Base-by-base conservation (phyloP, 495 filamentous ascomycete genomes). In the Elaphomyces granulatus region DNA sequence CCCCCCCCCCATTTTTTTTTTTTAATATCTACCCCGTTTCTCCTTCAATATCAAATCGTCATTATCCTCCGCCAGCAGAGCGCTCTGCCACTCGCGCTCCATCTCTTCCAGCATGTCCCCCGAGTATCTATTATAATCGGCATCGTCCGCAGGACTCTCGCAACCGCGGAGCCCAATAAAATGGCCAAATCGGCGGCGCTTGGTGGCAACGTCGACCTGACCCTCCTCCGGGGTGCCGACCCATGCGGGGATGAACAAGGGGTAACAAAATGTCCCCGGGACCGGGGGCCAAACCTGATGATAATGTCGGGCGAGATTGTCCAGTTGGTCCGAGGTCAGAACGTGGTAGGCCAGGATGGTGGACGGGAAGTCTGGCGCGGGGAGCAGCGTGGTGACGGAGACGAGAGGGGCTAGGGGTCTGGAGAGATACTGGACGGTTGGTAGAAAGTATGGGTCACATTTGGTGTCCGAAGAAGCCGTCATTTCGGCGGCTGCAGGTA, bases 271-370 rank as follows among this genome's bases (percentile, higher is more conserved):
- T 1, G 71, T 78, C 49, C 62, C 73, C 0, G 40, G 44, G 14
- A 54, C 58, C 47, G 31, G 75, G 64, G 37, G 77, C 70, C 45
- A 60, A 34, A 71, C 63, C 53, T 94, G 84, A 56, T 86, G 77
- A 58, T 84, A 90, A 54, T 81, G 79, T 28, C 64, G 59, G 6
- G 83, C 82, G 4, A 93, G 74, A 26, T 54, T 54, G 50, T 92
- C 82, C 32, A 87, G 71, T 54, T 88, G 66, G 15, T 46, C 51
- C 45, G 73, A 69, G 20, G 82, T 84, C 32, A 92, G 71, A 17
- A 90, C 73, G 63, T 80, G 81, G 65, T 77, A 87, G 54, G 70
- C 59, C 1, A 87, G 68, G 10, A 86, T 51, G 0, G 71, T 80
- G 0, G 21, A 41, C 0, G 85, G 84, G 60, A 83, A 92, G 14